These are phyloP conservation scores for Nemania bipapillata DNA, from an alignment of 2,329 filamentous ascomycete species.

Conservation along the genomic window DNA sequence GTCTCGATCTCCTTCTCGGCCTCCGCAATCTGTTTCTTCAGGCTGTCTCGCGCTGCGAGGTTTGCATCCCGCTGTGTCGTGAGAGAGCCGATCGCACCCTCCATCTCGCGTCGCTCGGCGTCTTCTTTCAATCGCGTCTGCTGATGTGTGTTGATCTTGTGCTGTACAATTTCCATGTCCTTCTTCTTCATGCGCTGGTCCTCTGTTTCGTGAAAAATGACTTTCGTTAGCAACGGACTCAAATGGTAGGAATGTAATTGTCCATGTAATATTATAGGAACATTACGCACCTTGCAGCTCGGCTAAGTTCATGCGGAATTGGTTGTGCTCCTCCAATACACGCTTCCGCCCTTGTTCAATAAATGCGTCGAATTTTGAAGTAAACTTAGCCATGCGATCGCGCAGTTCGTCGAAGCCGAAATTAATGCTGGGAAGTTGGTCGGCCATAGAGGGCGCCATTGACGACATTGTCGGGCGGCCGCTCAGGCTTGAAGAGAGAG, in stretches of 20 bases:
- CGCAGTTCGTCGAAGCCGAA: conserved; percentile 97
- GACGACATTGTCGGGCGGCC: conserved; percentile 68
- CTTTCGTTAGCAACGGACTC: conserved; percentile 13
- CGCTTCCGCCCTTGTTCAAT: conserved; percentile 91
- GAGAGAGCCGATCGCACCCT: conserved; percentile 68
- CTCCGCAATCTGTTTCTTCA: conserved; percentile 71
- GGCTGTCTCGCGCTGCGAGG: conserved; percentile 64
- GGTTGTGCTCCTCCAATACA: conserved; percentile 90
- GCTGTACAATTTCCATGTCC: conserved; percentile 83
- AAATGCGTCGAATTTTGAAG: conserved; percentile 87
- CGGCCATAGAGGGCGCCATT: conserved; percentile 73
- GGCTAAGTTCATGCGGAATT: conserved; percentile 88
- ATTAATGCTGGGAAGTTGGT: conserved; percentile 86
- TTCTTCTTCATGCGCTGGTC: conserved; percentile 89
- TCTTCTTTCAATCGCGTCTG: conserved; percentile 80
- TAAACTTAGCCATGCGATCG: conserved; percentile 94
- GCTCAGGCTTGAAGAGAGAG: conserved; percentile 71
- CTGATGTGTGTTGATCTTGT: conserved; percentile 76
- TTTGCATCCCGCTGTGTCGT: conserved; percentile 70
- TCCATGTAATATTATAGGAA: neutral
- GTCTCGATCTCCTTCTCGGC: conserved; percentile 77
- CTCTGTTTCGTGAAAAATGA: conserved; percentile 65
- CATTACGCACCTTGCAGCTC: conserved; percentile 90
- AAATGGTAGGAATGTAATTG: neutral
- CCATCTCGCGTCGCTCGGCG: conserved; percentile 80